A percentile compares a stretch with the other conserved stretches of the same genome.
Evolutionary conservation across 495 filamentous ascomycete genomes (phyloP).

Genomic region (Hypoxylon rickii): DNA sequence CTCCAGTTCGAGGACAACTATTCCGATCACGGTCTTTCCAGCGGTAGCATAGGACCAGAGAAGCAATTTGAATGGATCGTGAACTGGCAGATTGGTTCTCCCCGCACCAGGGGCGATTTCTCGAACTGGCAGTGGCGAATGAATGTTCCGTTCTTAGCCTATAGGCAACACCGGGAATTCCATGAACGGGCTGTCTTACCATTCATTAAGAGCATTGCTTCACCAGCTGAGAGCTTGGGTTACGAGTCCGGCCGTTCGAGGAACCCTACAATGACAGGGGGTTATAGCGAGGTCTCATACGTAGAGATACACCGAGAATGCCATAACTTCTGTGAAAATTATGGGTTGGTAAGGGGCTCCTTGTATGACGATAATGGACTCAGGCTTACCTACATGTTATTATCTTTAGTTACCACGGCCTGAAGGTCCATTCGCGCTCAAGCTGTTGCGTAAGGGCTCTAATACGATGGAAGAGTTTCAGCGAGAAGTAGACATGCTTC

Average conservation of each 20-base stretch:
- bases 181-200: background rate
- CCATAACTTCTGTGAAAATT: constrained; percentile 1
- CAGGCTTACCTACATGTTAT: too few relatives aligned
- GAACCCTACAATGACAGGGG: background rate
- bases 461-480: background rate
- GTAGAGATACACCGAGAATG: constrained; percentile 6
- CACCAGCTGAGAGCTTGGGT: background rate
- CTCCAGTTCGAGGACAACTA: too few relatives aligned
- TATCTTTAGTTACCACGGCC: background rate
- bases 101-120: background rate
- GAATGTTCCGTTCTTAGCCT: constrained; percentile 7
- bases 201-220: background rate
- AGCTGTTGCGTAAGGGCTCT: background rate
- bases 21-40: too few relatives aligned
- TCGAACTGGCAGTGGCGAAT: constrained; percentile 8
- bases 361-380: too few relatives aligned
- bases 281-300: constrained; percentile 3
- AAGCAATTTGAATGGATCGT: background rate
- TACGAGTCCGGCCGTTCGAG: background rate
- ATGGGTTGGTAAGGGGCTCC: background rate
- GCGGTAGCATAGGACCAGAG: too few relatives aligned
- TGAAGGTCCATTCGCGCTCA: constrained; percentile 13
- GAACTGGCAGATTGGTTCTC: too few relatives aligned
- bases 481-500: constrained; percentile 26
- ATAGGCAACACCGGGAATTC: background rate